phyloP scores from a whole-genome alignment of 2,329 filamentous ascomycete species.

The Metarhizium guizhouense region DNA sequence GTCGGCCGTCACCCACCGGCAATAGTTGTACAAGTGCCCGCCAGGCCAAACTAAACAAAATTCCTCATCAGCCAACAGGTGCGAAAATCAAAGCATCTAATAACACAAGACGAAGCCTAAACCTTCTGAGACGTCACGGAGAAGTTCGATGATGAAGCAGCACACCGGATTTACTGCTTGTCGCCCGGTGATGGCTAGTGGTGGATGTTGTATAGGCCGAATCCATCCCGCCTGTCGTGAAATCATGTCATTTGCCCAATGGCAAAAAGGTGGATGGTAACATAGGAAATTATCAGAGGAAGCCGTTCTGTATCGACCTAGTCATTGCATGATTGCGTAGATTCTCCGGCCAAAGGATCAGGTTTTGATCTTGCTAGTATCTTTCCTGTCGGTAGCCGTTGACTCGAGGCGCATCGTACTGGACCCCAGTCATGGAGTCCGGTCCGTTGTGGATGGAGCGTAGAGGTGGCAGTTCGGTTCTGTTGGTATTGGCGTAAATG shows the following conservation, averaged over 20 bases:
- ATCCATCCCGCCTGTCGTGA: slow-evolving; percentile 9
- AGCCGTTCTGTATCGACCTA: background rate
- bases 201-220: background rate
- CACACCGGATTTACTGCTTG: background rate
- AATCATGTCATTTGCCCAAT: slow-evolving; percentile 7
- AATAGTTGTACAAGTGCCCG: background rate
- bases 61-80: background rate
- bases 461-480: slow-evolving; percentile 48
- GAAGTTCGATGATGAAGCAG: background rate
- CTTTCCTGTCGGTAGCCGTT: slow-evolving; percentile 38
- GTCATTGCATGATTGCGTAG: background rate
- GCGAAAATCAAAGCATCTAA: slow-evolving; percentile 4
- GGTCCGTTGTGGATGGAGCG: slow-evolving; percentile 41
- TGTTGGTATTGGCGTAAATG: slow-evolving; percentile 22
- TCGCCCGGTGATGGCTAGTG: background rate
- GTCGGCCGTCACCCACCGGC: background rate
- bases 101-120: slow-evolving; percentile 12
- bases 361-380: slow-evolving; percentile 15
- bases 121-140: background rate
- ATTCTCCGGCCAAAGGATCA: background rate
- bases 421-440: slow-evolving; percentile 58
- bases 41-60: background rate
- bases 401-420: slow-evolving; percentile 44
- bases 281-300: background rate
- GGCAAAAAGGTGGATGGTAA: background rate